Evolutionary conservation across 331 rosid species (phyloP), one percentile per base, ranked within the genome.

Genomic region (Cydonia oblonga): DNA sequence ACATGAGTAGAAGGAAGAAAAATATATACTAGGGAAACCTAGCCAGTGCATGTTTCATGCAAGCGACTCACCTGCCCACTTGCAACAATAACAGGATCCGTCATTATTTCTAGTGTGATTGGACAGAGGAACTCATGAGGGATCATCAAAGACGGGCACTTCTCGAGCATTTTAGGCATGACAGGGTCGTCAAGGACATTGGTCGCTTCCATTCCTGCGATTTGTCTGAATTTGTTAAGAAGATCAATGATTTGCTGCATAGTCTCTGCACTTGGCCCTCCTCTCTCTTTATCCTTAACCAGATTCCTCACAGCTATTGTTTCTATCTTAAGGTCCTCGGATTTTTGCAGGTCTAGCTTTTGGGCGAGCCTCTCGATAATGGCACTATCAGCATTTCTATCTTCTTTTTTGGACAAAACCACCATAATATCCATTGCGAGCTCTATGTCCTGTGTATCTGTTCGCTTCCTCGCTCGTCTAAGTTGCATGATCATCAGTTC

Each of bases 111-210:
- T 5, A 91, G 81, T 2, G 88, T 84, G 62, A 91, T 81, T 67
- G 97, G 96, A 74, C 96, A 91, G 23, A 89, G 96, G 52, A 89
- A 91, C 74, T 91, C 97, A 70, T 87, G 86, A 66, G 96, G 97
- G 75, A 91, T 91, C 79, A 91, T 68, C 83, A 91, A 68, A 73
- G 96, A 91, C 19, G 77, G 83, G 71, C 78, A 67, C 75, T 87
- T 91, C 40, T 32, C 79, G 49, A 89, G 85, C 83, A 26, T 74
- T 76, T 64, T 87, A 13, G 88, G 84, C 40, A 35, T 5, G 33
- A 76, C 78, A 64, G 89, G 96, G 68, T 86, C 88, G 40, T 79
- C 81, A 57, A 77, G 20, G 46, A 76, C 75, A 64, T 52, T 62
- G 40, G 84, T 81, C 70, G 70, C 84, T 83, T 89, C 92, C 97